phyloP scores from a whole-genome alignment of 2,329 filamentous ascomycete genomes.

The Aureobasidium sp. region DNA sequence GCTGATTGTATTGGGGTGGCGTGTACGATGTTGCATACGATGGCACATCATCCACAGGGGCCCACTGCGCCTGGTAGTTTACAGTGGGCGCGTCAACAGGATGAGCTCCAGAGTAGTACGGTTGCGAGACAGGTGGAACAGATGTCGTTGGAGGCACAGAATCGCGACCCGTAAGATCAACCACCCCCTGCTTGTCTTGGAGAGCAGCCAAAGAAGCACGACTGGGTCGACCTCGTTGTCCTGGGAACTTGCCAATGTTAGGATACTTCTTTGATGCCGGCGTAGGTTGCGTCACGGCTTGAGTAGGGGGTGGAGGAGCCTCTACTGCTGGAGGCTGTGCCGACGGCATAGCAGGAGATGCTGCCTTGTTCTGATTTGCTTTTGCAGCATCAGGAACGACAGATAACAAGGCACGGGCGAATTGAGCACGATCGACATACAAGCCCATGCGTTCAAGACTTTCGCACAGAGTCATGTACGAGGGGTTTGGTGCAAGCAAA shows the following conservation, averaged over 20 bases:
- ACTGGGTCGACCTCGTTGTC: constrained; percentile 6
- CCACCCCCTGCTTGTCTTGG: neutral
- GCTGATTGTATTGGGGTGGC: neutral
- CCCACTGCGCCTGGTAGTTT: constrained; percentile 6
- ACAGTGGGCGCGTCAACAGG: neutral
- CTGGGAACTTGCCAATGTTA: neutral
- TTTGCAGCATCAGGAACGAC: constrained; percentile 36
- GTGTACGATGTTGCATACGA: neutral
- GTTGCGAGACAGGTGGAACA: neutral
- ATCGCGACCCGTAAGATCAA: constrained; percentile 5
- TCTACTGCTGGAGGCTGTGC: constrained; percentile 2
- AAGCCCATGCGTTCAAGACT: constrained; percentile 43
- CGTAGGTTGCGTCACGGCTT: neutral
- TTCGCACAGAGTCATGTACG: constrained; percentile 48
- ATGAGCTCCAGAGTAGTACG: neutral
- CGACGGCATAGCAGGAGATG: neutral
- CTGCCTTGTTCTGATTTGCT: constrained; percentile 9
- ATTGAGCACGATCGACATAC: constrained; percentile 42
- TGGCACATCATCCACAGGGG: neutral
- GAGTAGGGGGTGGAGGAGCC: neutral
- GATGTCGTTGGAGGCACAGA: neutral
- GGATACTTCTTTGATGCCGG: neutral
- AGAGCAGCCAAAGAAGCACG: constrained; percentile 16
- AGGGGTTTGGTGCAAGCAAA: constrained; percentile 46
- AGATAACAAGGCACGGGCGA: constrained; percentile 44